Base-by-base conservation (phyloP, 2,329 filamentous ascomycete species). In the Bertia moriformis region DNA sequence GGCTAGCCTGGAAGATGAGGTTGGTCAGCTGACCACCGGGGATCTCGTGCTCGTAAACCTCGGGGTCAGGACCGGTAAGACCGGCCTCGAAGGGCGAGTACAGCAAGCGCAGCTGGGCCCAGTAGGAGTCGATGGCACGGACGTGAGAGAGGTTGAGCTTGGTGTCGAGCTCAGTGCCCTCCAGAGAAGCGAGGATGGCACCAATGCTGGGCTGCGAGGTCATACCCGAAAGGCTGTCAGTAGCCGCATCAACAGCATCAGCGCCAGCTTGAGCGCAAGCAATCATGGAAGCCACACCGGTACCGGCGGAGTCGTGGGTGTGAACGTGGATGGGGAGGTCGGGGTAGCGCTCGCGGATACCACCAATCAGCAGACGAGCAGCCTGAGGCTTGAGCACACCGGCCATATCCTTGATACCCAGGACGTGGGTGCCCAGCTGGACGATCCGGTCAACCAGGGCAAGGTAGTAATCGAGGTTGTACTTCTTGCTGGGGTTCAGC, bases 81-180 rank as follows among this genome's bases (percentile, higher is more conserved):
- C 89, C 84, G 50, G 91, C 89, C 68, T 98, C 91, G 63, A 98
- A 98, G 7, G 91, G 91, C 40, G 91, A 98, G 73, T 98, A 98
- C 44, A 96, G 68, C 19, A 96, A 76, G 54, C 91, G 86, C 41
- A 98, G 75, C 65, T 98, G 91, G 35, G 86, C 83, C 91, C 91
- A 98, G 72, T 98, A 98, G 41, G 76, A 71, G 59, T 98, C 91
- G 38, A 98, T 76, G 38, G 85, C 83, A 49, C 91, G 83, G 46
- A 98, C 76, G 46, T 91, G 81, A 49, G 75, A 71, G 39, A 77
- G 67, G 57, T 96, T 82, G 49, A 98, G 71, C 38, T 84, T 83
- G 45, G 89, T 75, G 51, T 94, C 83, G 41, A 73, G 65, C 18
- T 86, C 81, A 38, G 72, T 82, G 42, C 89, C 91, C 60, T 95